phyloP scores from a whole-genome alignment of 2,329 filamentous ascomycete species.

The Aspergillus caelatus region DNA sequence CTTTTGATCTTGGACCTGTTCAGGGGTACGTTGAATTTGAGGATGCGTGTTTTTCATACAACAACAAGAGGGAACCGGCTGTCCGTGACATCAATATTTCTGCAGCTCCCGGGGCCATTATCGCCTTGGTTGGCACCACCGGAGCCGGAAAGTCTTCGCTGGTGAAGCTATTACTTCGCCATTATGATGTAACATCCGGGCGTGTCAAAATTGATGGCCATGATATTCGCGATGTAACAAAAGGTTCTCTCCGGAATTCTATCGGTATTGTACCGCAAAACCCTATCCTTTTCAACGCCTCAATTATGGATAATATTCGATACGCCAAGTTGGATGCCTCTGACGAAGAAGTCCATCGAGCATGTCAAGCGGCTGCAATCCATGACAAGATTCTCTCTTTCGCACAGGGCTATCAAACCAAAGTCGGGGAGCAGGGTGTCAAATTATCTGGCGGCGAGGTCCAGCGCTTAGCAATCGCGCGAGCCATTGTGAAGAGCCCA shows the following conservation, averaged over 20 bases:
- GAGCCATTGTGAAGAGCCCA: slow-evolving; percentile 48
- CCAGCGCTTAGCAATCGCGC: slow-evolving; percentile 54
- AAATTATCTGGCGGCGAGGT: slow-evolving; percentile 56
- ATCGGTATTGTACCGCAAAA: slow-evolving; percentile 69
- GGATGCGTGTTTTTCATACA: slow-evolving; percentile 57
- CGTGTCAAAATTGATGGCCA: slow-evolving; percentile 57
- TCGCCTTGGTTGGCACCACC: slow-evolving; percentile 61
- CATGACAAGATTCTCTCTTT: slow-evolving; percentile 67
- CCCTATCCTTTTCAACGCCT: slow-evolving; percentile 65
- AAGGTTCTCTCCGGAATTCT: slow-evolving; percentile 59
- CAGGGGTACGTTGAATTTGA: slow-evolving; percentile 53
- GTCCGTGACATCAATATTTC: slow-evolving; percentile 53
- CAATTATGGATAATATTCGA: slow-evolving; percentile 65
- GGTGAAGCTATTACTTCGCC: slow-evolving; percentile 57
- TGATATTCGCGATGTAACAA: slow-evolving; percentile 60
- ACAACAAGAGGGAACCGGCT: slow-evolving; percentile 50
- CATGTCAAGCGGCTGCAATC: slow-evolving; percentile 64
- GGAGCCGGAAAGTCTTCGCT: slow-evolving; percentile 62
- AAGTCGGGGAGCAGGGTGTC: slow-evolving; percentile 54
- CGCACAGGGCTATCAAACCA: slow-evolving; percentile 53
- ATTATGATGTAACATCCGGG: slow-evolving; percentile 56
- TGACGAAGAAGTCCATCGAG: slow-evolving; percentile 61
- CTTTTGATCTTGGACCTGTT: not conserved
- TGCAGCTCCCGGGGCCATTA: slow-evolving; percentile 52
- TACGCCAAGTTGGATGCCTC: slow-evolving; percentile 66